Percentiles rank a stretch among this genome's conserved stretches.
These are phyloP conservation scores for Neofusicoccum laricinum DNA, from an alignment of 2,329 filamentous ascomycete genomes.

Conservation along the genomic window DNA sequence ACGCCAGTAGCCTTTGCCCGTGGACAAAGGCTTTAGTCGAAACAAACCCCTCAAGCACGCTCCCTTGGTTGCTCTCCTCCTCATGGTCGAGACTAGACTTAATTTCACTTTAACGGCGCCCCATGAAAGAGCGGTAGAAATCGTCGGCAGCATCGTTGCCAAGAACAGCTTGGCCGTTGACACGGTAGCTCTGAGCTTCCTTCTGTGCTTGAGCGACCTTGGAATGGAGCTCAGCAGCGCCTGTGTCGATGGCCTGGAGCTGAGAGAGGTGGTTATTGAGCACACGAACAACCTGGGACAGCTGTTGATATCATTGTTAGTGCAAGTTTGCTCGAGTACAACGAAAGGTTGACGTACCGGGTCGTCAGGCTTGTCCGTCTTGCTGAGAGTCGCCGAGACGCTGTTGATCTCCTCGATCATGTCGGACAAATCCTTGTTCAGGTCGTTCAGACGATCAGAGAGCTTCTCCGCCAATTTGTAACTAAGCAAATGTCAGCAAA, in stretches of 20 bases:
- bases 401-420: conserved; percentile 99
- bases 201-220: conserved; percentile 84
- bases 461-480: conserved; percentile 93
- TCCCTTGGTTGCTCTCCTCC: neutral
- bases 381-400: conserved; percentile 84
- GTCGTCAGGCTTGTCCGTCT: conserved; percentile 70
- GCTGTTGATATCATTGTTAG: conserved; percentile 46
- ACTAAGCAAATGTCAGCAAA: conserved; percentile 36
- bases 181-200: conserved; percentile 60
- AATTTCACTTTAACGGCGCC: conserved; percentile 50
- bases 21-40: neutral
- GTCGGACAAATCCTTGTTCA: conserved; percentile 85
- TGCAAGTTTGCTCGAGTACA: no score
- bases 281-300: conserved; percentile 92
- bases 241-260: conserved; percentile 88
- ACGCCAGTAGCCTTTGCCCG: neutral
- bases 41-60: neutral
- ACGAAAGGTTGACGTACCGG: conserved; percentile 22
- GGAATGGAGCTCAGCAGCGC: conserved; percentile 73
- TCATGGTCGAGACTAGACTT: neutral
- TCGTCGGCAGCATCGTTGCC: conserved; percentile 76
- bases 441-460: conserved; percentile 84
- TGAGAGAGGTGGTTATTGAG: conserved; percentile 91
- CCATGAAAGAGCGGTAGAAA: conserved; percentile 87
- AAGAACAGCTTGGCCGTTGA: conserved; percentile 46